A percentile compares a stretch with the other conserved stretches of the same genome.
These are phyloP conservation scores for Phytophthora cactorum DNA, from an alignment of 352 stramenopile species.

Conservation along the genomic window DNA sequence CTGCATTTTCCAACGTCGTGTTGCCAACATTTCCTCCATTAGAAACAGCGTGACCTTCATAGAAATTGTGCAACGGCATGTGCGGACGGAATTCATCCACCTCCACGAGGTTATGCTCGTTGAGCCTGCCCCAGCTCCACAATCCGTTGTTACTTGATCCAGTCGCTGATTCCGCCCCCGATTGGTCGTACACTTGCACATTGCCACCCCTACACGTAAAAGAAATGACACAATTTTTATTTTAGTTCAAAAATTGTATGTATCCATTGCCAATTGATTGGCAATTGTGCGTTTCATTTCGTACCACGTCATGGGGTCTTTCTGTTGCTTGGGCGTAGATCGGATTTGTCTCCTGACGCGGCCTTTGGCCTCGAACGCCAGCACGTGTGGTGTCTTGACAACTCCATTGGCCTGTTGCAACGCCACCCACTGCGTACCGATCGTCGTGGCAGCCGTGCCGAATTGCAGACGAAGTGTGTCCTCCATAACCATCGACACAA, in stretches of 20 bases:
- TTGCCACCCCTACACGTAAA: constrained; percentile 48
- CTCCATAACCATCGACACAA: constrained; percentile 22
- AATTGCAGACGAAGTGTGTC: constrained; percentile 80
- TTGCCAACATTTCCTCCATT: constrained; percentile 61
- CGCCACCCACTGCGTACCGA: constrained; percentile 65
- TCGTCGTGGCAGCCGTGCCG: constrained; percentile 66
- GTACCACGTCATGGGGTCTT: constrained; percentile 52
- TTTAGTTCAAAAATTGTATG: constrained; percentile 4
- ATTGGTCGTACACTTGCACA: constrained; percentile 76
- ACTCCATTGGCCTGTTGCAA: constrained; percentile 50
- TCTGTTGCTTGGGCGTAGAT: constrained; percentile 32
- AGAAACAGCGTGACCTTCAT: constrained; percentile 56
- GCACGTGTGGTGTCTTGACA: constrained; percentile 51
- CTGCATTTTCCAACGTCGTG: constrained; percentile 60
- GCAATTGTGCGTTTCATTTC: neutral
- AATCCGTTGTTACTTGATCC: constrained; percentile 32
- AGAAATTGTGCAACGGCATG: constrained; percentile 86
- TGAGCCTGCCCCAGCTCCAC: constrained; percentile 67
- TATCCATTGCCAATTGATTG: neutral
- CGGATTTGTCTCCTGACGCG: constrained; percentile 16
- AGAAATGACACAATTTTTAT: neutral
- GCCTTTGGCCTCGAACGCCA: constrained; percentile 85
- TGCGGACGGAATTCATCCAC: constrained; percentile 78
- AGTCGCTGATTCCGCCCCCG: constrained; percentile 12
- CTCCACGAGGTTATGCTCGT: constrained; percentile 68